Evolutionary conservation across 129 eudicot species (phyloP).

Genomic region (Lactuca sativa): DNA sequence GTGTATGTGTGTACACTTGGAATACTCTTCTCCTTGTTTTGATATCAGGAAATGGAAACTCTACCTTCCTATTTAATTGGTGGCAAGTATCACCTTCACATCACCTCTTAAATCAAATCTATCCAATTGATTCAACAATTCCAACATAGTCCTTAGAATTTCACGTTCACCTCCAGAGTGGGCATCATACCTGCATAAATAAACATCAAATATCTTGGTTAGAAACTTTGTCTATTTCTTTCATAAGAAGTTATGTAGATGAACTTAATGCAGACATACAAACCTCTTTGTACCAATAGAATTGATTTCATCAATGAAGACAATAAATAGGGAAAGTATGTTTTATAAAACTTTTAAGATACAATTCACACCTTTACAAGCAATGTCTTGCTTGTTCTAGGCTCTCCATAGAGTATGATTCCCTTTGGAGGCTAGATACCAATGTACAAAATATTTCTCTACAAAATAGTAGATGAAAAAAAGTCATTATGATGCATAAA

Average conservation of each 20-base stretch:
- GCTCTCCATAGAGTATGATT: slow-evolving; percentile 93
- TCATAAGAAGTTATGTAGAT: no score
- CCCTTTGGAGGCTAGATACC: slow-evolving; percentile 99
- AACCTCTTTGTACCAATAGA: slow-evolving; percentile 94
- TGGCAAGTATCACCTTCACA: slow-evolving; percentile 95
- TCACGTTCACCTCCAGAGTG: slow-evolving; percentile 99
- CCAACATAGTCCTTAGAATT: slow-evolving; percentile 96
- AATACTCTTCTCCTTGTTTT: slow-evolving; percentile 83
- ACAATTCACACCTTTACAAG: slow-evolving; percentile 80
- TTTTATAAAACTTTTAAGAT: neutral
- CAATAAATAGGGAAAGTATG: slow-evolving; percentile 75
- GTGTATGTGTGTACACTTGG: slow-evolving; percentile 28
- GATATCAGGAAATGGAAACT: slow-evolving; percentile 90
- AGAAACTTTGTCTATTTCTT: no score
- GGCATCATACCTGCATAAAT: slow-evolving; percentile 74
- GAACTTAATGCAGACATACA: neutral
- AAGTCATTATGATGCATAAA: neutral
- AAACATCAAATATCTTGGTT: neutral
- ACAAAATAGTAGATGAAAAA: slow-evolving; percentile 19
- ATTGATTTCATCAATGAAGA: slow-evolving; percentile 92
- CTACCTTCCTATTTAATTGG: slow-evolving; percentile 85
- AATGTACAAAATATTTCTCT: slow-evolving; percentile 81
- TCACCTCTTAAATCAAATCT: slow-evolving; percentile 96
- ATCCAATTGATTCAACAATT: slow-evolving; percentile 88
- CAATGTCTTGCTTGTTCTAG: slow-evolving; percentile 93